Conservation (phyloP, 2,329 filamentous ascomycete species). For the Curvularia lunata region DNA sequence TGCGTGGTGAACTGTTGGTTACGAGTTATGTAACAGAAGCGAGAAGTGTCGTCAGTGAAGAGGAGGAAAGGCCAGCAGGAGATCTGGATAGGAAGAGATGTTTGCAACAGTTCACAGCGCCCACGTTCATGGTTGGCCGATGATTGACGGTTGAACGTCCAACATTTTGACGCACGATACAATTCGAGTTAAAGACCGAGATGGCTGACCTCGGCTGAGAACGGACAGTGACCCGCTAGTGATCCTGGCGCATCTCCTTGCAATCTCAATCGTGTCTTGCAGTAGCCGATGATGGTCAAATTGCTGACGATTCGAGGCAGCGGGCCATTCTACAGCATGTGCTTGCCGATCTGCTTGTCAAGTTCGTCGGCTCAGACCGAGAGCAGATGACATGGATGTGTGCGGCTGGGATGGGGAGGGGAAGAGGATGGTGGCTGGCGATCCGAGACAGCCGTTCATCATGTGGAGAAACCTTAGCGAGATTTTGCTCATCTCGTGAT, state of each 20-base stretch:
- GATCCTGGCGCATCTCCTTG: background rate
- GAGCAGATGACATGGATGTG: background rate
- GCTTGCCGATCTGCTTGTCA: background rate
- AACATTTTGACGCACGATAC: background rate
- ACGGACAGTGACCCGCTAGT: background rate
- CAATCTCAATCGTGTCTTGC: background rate
- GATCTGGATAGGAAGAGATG: background rate
- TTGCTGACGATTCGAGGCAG: background rate
- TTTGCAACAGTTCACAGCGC: background rate
- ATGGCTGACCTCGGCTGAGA: background rate
- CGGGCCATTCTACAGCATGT: constrained; percentile 1
- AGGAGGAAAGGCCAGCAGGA: background rate
- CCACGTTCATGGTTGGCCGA: background rate
- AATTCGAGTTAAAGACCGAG: background rate
- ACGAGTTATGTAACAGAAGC: background rate
- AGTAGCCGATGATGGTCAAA: background rate
- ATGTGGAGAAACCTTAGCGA: background rate
- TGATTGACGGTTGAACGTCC: background rate
- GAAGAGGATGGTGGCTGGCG: background rate
- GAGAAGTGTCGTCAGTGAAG: background rate
- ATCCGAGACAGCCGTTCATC: background rate
- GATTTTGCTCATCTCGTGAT: background rate
- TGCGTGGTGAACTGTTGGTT: background rate
- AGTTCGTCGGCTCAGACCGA: background rate
- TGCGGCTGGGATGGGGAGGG: no score